These are phyloP conservation scores for Leishmania braziliensis DNA, from an alignment of 208 protist species.

Conservation along the genomic window DNA sequence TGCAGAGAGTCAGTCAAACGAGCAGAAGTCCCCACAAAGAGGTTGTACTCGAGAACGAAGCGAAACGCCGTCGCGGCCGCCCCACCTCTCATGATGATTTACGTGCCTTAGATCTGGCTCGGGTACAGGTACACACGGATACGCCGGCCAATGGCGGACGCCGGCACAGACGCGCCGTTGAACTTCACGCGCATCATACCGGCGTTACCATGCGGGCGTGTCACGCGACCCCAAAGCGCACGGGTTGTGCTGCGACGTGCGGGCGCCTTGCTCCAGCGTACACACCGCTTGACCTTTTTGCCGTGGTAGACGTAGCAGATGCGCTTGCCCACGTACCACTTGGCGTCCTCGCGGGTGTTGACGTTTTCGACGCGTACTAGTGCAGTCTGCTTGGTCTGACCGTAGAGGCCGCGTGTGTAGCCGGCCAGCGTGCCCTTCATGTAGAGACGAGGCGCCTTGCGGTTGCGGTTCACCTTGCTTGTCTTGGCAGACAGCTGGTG, in stretches of 20 bases:
- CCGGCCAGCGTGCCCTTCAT: conserved; percentile 91
- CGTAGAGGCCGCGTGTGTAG: conserved; percentile 91
- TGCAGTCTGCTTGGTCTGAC: conserved; percentile 94
- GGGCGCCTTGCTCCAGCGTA: conserved; percentile 90
- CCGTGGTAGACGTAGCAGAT: conserved; percentile 98
- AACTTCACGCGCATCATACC: conserved; percentile 98
- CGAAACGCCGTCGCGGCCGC: background rate
- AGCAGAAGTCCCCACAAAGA: background rate
- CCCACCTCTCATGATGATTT: background rate
- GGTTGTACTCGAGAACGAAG: no score
- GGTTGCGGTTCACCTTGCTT: conserved; percentile 83
- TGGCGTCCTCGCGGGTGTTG: conserved; percentile 93
- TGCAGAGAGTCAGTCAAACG: background rate
- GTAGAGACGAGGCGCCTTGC: conserved; percentile 89
- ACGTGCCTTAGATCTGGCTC: conserved; percentile 95
- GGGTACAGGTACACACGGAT: conserved; percentile 99
- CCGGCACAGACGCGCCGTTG: conserved; percentile 93
- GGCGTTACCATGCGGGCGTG: conserved; percentile 96
- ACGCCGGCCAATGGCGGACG: conserved; percentile 94
- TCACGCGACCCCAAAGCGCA: conserved; percentile 98
- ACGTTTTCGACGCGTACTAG: conserved; percentile 97
- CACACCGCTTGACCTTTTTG: conserved; percentile 92
- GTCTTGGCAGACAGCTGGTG: conserved; percentile 88
- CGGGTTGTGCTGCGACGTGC: conserved; percentile 91
- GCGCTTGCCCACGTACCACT: conserved; percentile 99